Evolutionary conservation across 768 basidiomycete genomes (phyloP).

Genomic region (Tulasnella sp.): DNA sequence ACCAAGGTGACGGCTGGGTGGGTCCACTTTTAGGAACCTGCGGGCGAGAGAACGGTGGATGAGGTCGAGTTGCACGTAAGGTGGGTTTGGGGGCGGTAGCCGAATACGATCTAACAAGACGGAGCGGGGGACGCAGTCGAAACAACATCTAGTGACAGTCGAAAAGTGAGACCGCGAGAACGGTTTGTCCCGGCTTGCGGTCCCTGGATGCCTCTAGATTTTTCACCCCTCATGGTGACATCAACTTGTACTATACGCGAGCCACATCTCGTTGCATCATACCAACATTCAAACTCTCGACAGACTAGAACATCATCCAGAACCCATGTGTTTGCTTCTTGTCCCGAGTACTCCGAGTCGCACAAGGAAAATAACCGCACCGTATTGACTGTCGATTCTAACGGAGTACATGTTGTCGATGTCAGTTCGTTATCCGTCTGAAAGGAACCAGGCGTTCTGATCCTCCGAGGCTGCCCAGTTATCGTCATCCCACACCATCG

Average conservation of each 20-base stretch:
- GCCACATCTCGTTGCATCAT: not conserved
- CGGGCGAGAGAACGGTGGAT: not conserved
- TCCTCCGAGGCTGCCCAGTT: constrained; percentile 31
- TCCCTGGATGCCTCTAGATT: not conserved
- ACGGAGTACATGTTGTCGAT: constrained; percentile 65
- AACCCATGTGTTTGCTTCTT: not conserved
- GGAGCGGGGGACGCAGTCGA: not conserved
- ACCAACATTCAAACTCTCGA: not conserved
- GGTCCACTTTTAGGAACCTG: not conserved
- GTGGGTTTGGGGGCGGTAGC: not conserved
- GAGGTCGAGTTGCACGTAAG: not conserved
- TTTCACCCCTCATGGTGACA: not conserved
- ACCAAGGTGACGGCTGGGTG: not conserved
- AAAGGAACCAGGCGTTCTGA: constrained; percentile 6
- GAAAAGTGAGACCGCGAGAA: not conserved
- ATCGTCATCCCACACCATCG: constrained; percentile 48
- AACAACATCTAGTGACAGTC: not conserved
- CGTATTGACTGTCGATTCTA: constrained; percentile 55
- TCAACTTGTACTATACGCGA: not conserved
- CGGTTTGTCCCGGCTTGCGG: not conserved
- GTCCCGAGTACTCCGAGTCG: not conserved
- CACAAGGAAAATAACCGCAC: constrained; percentile 39
- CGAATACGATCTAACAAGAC: not conserved
- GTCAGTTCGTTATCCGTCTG: constrained; percentile 31
- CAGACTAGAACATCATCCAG: not conserved